Percentiles rank a stretch among this genome's conserved stretches.
Evolutionary conservation across 2,329 filamentous ascomycete genomes (phyloP).

Genomic region (Alternaria ventricosa): DNA sequence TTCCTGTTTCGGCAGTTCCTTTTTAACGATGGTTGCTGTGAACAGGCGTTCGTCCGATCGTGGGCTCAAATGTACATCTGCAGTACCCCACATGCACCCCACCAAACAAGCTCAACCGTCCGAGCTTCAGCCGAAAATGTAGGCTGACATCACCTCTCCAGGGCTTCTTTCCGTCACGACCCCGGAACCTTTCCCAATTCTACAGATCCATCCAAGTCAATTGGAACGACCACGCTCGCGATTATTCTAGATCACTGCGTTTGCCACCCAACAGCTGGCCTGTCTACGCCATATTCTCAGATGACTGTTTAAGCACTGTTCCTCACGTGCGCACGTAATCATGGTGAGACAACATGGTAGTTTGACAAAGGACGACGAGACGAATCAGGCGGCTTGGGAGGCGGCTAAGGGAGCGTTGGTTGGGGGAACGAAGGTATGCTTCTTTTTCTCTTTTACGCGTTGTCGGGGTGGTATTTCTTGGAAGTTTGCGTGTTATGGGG

Average conservation of each 20-base stretch:
- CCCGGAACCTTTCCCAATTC: too few species aligned
- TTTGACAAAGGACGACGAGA: slow-evolving; percentile 67
- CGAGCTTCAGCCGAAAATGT: slow-evolving; percentile 3
- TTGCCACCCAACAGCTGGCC: too few species aligned
- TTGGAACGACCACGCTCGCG: not conserved
- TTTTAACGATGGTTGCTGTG: too few species aligned
- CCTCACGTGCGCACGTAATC: not conserved
- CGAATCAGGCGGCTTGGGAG: slow-evolving; percentile 73
- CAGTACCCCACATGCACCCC: not conserved
- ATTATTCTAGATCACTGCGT: not conserved
- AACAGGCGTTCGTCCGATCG: not conserved
- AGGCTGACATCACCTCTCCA: not conserved
- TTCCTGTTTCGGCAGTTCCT: too few species aligned
- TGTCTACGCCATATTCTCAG: too few species aligned
- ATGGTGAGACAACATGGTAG: slow-evolving; percentile 61
- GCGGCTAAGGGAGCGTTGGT: slow-evolving; percentile 70
- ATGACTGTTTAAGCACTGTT: too few species aligned
- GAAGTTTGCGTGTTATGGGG: too few species aligned
- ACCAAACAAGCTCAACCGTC: slow-evolving; percentile 1
- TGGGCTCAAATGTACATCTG: not conserved
- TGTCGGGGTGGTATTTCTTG: too few species aligned
- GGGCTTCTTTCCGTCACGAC: too few species aligned
- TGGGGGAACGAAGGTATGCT: slow-evolving; percentile 68
- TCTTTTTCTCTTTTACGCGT: not conserved
- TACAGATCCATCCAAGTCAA: too few species aligned